Evolutionary conservation across 495 filamentous ascomycete species (phyloP), one percentile per base, ranked within the genome.

Genomic region (Zalerion maritima): DNA sequence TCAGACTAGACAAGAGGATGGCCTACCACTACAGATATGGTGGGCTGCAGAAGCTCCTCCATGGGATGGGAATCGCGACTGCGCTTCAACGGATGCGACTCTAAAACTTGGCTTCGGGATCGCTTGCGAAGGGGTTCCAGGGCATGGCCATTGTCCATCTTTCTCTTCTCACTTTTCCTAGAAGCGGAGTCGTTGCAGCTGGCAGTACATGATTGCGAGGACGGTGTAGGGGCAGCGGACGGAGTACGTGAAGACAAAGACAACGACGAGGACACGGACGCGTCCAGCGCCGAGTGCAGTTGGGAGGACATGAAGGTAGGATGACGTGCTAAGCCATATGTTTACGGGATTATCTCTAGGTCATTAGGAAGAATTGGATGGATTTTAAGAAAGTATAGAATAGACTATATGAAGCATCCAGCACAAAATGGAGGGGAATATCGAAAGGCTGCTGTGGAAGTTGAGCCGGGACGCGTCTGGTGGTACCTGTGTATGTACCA

Each of bases 11-110:
- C 6, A 20, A 21, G 14, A 25, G 5, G 3, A 12, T 23, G 26
- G 7, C 42, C 5, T 36, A 64, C 67, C 52, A 57, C 67, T 34
- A 69, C 47, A 6, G 57, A 46, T 31, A 69, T 54, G 9, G 52
- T 39, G 13, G 59, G 50, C 21, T 55, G 58, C 10, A 71, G 47
- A 2, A 71, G 50, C 14, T 62, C 54, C 34, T 65, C 57, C 42
- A 61, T 50, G 9, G 57, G 47, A 15, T 32, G 21, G n/a, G 36
- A 24, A 26, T 31, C 15, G 2, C n/a, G 31, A 16, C 46, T 39
- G 23, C 45, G 29, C 25, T 47, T 55, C 14, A 23, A 23, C 8
- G 21, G 11, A 8, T 23, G 21, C 21, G 21, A 8, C 8, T 23
- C 11, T 23, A n/a, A n/a, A n/a, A n/a, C n/a, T n/a, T n/a, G n/a